phyloP scores from a whole-genome alignment of 2,329 filamentous ascomycete species.

The Corynespora cassiicola region DNA sequence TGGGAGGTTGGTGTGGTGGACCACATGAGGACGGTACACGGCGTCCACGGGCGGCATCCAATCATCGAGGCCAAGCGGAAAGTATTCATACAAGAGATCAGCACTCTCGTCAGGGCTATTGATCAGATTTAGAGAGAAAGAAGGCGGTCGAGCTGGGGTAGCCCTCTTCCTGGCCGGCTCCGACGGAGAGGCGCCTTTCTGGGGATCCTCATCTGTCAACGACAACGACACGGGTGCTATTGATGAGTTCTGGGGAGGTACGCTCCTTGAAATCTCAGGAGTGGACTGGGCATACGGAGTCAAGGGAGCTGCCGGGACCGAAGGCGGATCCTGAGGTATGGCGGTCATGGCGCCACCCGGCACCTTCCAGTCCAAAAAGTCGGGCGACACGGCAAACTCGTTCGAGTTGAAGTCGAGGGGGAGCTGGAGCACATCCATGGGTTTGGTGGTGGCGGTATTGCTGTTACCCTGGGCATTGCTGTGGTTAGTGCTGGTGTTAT shows the following conservation, averaged over 20 bases:
- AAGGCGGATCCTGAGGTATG: slow-evolving; percentile 47
- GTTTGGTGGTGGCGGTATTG: slow-evolving; percentile 30
- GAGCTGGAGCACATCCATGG: slow-evolving; percentile 46
- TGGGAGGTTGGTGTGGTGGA: slow-evolving; percentile 77
- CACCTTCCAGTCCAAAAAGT: slow-evolving; percentile 54
- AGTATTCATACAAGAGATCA: slow-evolving; percentile 92
- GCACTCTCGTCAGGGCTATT: slow-evolving; percentile 76
- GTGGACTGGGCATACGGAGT: slow-evolving; percentile 59
- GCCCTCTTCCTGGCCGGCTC: slow-evolving; percentile 41
- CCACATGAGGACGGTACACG: slow-evolving; percentile 89
- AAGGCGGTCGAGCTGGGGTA: slow-evolving; percentile 51
- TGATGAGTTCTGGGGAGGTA: slow-evolving; percentile 47
- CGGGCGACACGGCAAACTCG: slow-evolving; percentile 49
- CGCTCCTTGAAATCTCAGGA: slow-evolving; percentile 56
- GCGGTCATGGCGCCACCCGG: slow-evolving; percentile 51
- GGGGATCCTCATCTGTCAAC: slow-evolving; percentile 62
- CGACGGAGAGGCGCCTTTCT: slow-evolving; percentile 44
- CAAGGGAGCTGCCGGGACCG: slow-evolving; percentile 38
- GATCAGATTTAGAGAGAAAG: slow-evolving; percentile 56
- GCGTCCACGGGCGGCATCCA: slow-evolving; percentile 92
- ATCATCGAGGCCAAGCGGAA: slow-evolving; percentile 87
- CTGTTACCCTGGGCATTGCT: slow-evolving; percentile 33
- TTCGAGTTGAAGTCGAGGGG: slow-evolving; percentile 50
- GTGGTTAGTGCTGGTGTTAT: slow-evolving; percentile 27
- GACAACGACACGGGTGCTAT: slow-evolving; percentile 62